phyloP scores from a whole-genome alignment of 371 early-diverging fungal species.

The Mucor piriformis region DNA sequence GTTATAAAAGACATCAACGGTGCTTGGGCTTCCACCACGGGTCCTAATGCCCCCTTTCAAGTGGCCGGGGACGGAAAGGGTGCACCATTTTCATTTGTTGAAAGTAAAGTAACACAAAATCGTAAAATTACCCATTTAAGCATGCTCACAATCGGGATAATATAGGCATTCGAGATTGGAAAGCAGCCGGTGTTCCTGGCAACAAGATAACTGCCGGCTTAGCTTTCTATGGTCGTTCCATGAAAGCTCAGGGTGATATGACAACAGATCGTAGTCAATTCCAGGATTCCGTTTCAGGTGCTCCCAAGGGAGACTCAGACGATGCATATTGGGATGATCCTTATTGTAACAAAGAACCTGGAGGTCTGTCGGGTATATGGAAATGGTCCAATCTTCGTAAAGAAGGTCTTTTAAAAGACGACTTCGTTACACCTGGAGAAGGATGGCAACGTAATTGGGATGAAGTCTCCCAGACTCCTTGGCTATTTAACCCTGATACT shows the following conservation, averaged over 20 bases:
- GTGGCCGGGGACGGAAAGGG: constrained; percentile 41
- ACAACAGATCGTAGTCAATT: constrained; percentile 39
- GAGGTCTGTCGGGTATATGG: constrained; percentile 57
- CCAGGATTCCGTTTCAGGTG: constrained; percentile 35
- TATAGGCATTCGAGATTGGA: constrained; percentile 59
- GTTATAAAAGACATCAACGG: constrained; percentile 53
- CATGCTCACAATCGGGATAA: neutral
- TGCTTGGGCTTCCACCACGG: constrained; percentile 65
- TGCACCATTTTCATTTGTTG: constrained; percentile 54
- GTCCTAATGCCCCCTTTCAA: constrained; percentile 68
- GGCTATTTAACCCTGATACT: constrained; percentile 64
- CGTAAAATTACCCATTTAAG: neutral
- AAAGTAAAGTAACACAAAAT: constrained; percentile 31
- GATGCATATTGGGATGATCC: constrained; percentile 53
- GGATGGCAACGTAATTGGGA: constrained; percentile 69
- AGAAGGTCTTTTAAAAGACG: constrained; percentile 47
- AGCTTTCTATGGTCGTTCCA: constrained; percentile 70
- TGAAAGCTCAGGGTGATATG: constrained; percentile 57
- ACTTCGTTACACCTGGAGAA: constrained; percentile 42
- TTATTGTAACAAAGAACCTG: constrained; percentile 39
- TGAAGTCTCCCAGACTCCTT: constrained; percentile 66
- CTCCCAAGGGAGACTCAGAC: constrained; percentile 58
- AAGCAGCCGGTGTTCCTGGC: constrained; percentile 62
- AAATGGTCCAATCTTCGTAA: constrained; percentile 67
- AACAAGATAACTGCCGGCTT: constrained; percentile 69